These are phyloP conservation scores for Heterobasidion irregulare DNA, from an alignment of 1,284 basidiomycete species.

Conservation along the genomic window DNA sequence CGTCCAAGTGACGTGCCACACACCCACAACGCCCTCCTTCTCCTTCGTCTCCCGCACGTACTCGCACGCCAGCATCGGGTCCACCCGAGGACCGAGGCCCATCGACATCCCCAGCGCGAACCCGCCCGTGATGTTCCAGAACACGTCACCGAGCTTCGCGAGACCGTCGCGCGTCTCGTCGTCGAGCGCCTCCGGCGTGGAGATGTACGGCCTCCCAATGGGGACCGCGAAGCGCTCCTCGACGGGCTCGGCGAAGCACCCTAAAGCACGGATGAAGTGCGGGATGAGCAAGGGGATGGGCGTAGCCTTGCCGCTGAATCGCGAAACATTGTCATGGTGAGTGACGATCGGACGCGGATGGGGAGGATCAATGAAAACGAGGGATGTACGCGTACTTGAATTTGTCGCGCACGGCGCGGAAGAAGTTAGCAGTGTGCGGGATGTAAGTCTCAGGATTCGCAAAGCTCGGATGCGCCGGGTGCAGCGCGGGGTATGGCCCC, in stretches of 20 bases:
- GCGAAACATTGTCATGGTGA: background rate
- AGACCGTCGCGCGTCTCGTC: background rate
- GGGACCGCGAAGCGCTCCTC: constrained; percentile 8
- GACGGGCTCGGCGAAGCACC: constrained; percentile 5
- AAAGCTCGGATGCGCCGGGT: constrained; percentile 9
- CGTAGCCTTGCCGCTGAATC: background rate
- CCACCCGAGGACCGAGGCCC: background rate
- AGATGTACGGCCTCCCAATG: constrained; percentile 5
- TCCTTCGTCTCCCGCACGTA: background rate
- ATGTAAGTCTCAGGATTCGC: constrained; percentile 2
- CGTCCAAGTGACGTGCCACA: constrained; percentile 2
- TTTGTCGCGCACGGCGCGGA: background rate
- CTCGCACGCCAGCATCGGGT: background rate
- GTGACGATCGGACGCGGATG: background rate
- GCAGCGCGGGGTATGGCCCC: constrained; percentile 33
- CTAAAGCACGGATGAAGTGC: constrained; percentile 4
- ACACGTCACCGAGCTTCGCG: background rate
- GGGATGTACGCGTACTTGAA: background rate
- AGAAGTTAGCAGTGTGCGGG: constrained; percentile 5
- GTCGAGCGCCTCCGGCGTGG: background rate
- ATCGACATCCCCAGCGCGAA: background rate
- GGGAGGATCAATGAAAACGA: background rate
- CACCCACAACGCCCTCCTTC: constrained; percentile 1
- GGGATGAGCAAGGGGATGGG: constrained; percentile 6
- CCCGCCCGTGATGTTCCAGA: background rate